Base-by-base conservation (phyloP, 257 asterid genomes). In the Knoxia roxburghii region DNA sequence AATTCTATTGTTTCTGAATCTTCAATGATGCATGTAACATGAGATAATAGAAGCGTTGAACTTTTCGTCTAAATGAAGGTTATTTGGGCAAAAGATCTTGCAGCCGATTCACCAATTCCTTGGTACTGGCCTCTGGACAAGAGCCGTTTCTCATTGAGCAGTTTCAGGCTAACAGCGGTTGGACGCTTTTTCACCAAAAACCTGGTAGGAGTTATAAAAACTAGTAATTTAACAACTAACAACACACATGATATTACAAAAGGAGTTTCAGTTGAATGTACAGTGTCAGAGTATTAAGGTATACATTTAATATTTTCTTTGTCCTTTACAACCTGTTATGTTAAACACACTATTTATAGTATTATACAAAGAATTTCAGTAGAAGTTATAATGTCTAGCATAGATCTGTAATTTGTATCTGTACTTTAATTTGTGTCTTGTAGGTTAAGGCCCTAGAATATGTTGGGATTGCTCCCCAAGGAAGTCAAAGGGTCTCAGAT, bases 121-220 rank as follows among this genome's bases (percentile, higher is more conserved):
- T 93, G 99, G 99, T 90, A 90, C 85, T 78, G 84, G 81, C 97
- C 97, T 26, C 74, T 93, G 78, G 99, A 90, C 75, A n/a, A n/a
- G n/a, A 78, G 96, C 75, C 95, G 85, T 81, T 81, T 93, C 85
- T 90, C 99, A 32, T 78, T 90, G 46, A 93, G 99, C 78, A 84
- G 86, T 75, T 86, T 93, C 85, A 95, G 96, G 51, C 79, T 93
- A 70, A 90, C 99, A 5, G 71, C 95, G 51, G 54, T 88, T 56
- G 99, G 99, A 24, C 90, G 99, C 29, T 80, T 93, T 68, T 50
- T 85, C 39, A 93, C 99, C 72, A 85, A 87, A 82, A 90, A 88
- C 70, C 66, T 93, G 91, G 99, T 93, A 65, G 68, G 54, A 65
- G 24, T 12, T n/a, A n/a, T n/a, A n/a, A n/a, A n/a, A n/a, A n/a